phyloP scores from a whole-genome alignment of 202 grass and related monocot species.

The Hordeum pubiflorum region DNA sequence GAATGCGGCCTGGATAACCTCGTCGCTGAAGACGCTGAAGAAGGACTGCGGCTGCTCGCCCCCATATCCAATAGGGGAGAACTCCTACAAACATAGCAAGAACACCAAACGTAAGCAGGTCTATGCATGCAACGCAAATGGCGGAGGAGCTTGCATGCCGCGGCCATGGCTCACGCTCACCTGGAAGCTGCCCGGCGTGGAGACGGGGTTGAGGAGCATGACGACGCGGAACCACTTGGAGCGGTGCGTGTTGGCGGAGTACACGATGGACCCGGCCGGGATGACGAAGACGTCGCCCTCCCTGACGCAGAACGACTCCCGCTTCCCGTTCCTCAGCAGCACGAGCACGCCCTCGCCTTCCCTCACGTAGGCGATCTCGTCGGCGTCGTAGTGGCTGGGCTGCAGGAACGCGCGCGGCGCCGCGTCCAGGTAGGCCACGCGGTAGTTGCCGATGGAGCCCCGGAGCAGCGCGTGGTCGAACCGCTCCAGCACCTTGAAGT shows the following conservation, averaged over 20 bases:
- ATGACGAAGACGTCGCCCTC: constrained; percentile 55
- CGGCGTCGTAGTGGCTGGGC: constrained; percentile 62
- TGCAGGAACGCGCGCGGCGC: constrained; percentile 68
- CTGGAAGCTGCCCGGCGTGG: constrained; percentile 50
- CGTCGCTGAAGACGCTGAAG: constrained; percentile 53
- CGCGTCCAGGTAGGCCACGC: constrained; percentile 40
- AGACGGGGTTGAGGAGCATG: constrained; percentile 44
- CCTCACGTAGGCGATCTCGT: constrained; percentile 47
- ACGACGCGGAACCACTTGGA: constrained; percentile 41
- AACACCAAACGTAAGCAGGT: background rate
- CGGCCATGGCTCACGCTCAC: constrained; percentile 2
- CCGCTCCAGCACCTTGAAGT: constrained; percentile 36
- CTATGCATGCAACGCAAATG: too few relatives aligned
- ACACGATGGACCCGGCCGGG: constrained; percentile 51
- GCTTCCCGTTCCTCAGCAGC: constrained; percentile 29
- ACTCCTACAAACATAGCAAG: constrained; percentile 23
- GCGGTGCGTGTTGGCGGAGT: constrained; percentile 52
- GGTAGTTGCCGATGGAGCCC: constrained; percentile 44
- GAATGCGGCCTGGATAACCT: constrained; percentile 54
- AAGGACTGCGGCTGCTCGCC: constrained; percentile 48
- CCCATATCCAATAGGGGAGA: constrained; percentile 32
- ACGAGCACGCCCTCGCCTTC: constrained; percentile 46
- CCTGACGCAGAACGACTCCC: constrained; percentile 44
- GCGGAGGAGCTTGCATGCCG: too few relatives aligned
- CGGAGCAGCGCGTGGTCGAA: constrained; percentile 40